A percentile compares a stretch with the other conserved stretches of the same genome.
phyloP scores from a whole-genome alignment of 331 rosid species.

The Stylosanthes scabra region DNA sequence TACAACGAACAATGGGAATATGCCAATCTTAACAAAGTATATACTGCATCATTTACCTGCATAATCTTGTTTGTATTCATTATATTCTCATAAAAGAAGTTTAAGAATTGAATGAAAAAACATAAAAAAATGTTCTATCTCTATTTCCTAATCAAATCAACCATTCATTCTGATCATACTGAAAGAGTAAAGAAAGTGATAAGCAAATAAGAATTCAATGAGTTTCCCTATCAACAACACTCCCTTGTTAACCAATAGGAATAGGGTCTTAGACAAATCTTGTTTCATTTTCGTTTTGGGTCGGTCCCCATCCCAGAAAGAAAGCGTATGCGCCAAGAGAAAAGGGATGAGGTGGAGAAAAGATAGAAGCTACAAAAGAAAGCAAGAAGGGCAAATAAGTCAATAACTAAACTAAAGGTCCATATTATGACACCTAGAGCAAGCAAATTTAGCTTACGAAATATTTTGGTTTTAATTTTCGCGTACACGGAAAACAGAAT shows the following conservation, averaged over 20 bases:
- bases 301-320: conserved; percentile 6
- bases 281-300: conserved; percentile 23
- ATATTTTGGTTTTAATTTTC: conserved; percentile 12
- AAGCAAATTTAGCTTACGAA: conserved; percentile 18
- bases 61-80: no score
- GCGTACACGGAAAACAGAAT: conserved; percentile 39
- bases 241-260: conserved; percentile 8
- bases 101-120: no score
- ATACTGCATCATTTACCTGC: no score
- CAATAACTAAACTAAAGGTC: not conserved
- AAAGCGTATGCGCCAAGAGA: conserved; percentile 29
- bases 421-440: conserved; percentile 9
- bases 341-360: not conserved
- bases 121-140: no score
- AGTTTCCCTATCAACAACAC: not conserved
- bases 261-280: not conserved
- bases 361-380: not conserved
- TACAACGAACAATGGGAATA: not conserved
- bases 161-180: not conserved
- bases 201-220: not conserved
- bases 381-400: conserved; percentile 1
- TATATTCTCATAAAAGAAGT: no score
- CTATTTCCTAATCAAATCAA: not conserved
- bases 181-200: not conserved
- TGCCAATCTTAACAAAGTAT: no score